Evolutionary conservation across 345 rosid genomes (phyloP).

Genomic region (Syzygium oleosum): DNA sequence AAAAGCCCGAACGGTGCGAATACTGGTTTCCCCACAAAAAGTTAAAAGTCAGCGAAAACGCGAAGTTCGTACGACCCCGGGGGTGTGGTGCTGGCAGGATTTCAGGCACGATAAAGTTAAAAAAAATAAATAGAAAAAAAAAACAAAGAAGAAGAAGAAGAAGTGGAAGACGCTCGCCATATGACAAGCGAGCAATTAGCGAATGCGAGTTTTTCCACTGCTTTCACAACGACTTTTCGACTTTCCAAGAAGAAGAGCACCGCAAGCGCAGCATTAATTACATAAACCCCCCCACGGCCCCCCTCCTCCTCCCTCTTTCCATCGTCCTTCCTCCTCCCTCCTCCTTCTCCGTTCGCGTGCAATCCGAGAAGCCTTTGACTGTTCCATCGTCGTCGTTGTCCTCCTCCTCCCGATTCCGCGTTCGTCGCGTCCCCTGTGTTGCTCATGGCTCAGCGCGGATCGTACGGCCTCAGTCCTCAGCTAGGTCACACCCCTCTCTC

Average conservation of each 20-base stretch:
- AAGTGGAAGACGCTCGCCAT: background rate
- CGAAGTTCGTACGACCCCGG: background rate
- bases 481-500: conserved; percentile 2
- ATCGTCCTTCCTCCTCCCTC: background rate
- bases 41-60: background rate
- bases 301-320: background rate
- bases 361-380: background rate
- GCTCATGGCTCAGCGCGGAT: conserved; percentile 13
- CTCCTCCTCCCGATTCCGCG: background rate
- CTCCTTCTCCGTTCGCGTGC: background rate
- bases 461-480: conserved; percentile 14
- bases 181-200: background rate
- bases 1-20: background rate
- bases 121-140: background rate
- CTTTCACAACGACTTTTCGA: background rate
- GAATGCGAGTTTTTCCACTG: background rate
- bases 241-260: background rate
- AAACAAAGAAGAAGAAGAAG: background rate
- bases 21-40: background rate
- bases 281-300: background rate
- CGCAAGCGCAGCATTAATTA: background rate
- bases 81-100: background rate
- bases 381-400: background rate
- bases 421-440: background rate
- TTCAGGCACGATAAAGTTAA: background rate